These are phyloP conservation scores for Mycosarcoma mackinlayi DNA, from an alignment of 1,284 basidiomycete species.

Conservation along the genomic window DNA sequence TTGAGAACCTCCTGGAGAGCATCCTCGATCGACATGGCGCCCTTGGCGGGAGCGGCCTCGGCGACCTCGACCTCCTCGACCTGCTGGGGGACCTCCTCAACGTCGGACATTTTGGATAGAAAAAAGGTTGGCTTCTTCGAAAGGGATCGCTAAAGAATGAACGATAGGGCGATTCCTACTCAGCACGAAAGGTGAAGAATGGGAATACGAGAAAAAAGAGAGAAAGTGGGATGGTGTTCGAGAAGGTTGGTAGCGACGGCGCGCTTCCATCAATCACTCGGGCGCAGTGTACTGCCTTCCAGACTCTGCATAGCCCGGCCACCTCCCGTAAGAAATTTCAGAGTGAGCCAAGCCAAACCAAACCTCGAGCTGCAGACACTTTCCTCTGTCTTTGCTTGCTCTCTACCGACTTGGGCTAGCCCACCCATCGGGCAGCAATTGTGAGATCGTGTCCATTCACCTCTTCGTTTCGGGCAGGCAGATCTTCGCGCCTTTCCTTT, in stretches of 20 bases:
- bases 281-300: too few species aligned
- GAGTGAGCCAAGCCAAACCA: too few species aligned
- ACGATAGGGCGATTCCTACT: slow-evolving; percentile 47
- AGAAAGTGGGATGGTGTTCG: slow-evolving; percentile 16
- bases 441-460: not conserved
- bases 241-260: not conserved
- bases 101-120: slow-evolving; percentile 65
- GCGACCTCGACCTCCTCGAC: slow-evolving; percentile 76
- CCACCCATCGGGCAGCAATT: not conserved
- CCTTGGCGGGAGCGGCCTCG: slow-evolving; percentile 76
- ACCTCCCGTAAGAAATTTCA: too few species aligned
- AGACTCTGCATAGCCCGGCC: too few species aligned
- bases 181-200: slow-evolving; percentile 53
- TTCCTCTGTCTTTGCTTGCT: too few species aligned
- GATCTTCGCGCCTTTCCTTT: too few species aligned
- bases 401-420: not conserved
- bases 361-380: too few species aligned
- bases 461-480: too few species aligned
- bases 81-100: slow-evolving; percentile 65
- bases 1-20: slow-evolving; percentile 95
- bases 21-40: slow-evolving; percentile 95
- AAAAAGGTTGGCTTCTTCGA: slow-evolving; percentile 65
- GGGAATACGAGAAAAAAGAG: slow-evolving; percentile 25
- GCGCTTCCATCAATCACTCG: not conserved
- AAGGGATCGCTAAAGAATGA: slow-evolving; percentile 53